Evolutionary conservation across 1,284 basidiomycete genomes (phyloP), one percentile per base, ranked within the genome.

Genomic region (Cutaneotrichosporon sp.): DNA sequence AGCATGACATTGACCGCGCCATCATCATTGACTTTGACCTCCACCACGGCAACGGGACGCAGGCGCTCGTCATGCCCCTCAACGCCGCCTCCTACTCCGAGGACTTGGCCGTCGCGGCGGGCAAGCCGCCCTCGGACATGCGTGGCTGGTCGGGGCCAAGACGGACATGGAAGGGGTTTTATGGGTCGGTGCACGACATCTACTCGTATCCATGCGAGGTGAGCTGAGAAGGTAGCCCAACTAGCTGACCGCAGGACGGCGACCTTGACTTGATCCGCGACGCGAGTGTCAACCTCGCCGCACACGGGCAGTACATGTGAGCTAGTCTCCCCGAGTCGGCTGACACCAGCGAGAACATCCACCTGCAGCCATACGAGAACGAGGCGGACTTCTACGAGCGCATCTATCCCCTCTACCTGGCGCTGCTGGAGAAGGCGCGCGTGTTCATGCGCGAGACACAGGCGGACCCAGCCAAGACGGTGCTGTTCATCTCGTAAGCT

Each of bases 21-120:
- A 85, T 95, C 36, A 89, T 98, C 54, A 85, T 97, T 50, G 95
- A 98, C 72, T 93, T 97, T 65, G 95, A 98, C 78, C 82, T 97
- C 7, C 94, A 97, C 78, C 94, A 97, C 71, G 91, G 92, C 9
- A 95, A 98, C 72, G 95, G 95, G 1, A 97, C 93, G 0, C 94
- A 97, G 73, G 87, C 91, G 1, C 87, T 97, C 27, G 87, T 85
- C 0, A 97, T 93, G 91, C 87, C 90, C 53, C 89, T 97, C 65
- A 98, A 98, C 71, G 89, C 91, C 66, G 91, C 93, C 62, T 87
- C 90, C 0, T 87, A 91, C 73, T 83, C 86, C 20, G 83, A 87
- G 64, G 84, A 82, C 10, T 81, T 90, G 0, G 87, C 89, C 66
- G 73, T 77, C 22, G 72, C 71, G 33, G 79, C 76, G 14, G 79